Conservation (phyloP, 371 early-diverging fungal genomes). For the Scutellospora calospora region DNA sequence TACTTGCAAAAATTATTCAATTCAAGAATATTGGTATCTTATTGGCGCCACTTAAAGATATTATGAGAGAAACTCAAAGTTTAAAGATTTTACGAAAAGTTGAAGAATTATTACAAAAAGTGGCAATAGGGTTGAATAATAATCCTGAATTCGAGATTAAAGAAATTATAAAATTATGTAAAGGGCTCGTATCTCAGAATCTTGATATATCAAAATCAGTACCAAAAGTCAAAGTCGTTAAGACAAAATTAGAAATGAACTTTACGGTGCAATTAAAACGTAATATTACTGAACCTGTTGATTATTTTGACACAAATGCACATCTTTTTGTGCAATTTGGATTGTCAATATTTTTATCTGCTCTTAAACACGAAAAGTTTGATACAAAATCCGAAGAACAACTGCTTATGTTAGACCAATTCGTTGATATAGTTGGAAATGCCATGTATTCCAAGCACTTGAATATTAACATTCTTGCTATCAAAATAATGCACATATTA, state of each 20-base stretch:
- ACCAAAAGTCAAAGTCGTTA: conserved; percentile 56
- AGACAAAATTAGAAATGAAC: conserved; percentile 67
- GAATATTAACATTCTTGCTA: conserved; percentile 70
- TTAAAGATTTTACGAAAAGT: conserved; percentile 78
- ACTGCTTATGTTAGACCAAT: conserved; percentile 74
- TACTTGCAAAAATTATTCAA: conserved; percentile 69
- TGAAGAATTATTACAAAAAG: conserved; percentile 78
- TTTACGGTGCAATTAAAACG: conserved; percentile 79
- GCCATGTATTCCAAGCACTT: conserved; percentile 83
- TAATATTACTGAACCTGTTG: conserved; percentile 55
- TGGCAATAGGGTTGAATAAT: conserved; percentile 79
- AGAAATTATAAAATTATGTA: conserved; percentile 81
- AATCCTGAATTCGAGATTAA: conserved; percentile 75
- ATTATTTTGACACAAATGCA: conserved; percentile 80
- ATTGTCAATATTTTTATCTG: conserved; percentile 73
- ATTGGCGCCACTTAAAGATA: conserved; percentile 85
- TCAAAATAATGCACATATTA: conserved; percentile 74
- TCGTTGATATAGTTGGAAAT: conserved; percentile 84
- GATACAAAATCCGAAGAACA: conserved; percentile 60
- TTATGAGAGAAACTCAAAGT: conserved; percentile 86
- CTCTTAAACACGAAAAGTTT: conserved; percentile 74
- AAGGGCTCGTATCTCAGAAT: conserved; percentile 86
- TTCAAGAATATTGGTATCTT: conserved; percentile 72
- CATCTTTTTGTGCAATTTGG: conserved; percentile 95
- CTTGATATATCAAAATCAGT: conserved; percentile 67